Evolutionary conservation across 495 filamentous ascomycete species (phyloP).

Genomic region (Pyrenula massariospora): DNA sequence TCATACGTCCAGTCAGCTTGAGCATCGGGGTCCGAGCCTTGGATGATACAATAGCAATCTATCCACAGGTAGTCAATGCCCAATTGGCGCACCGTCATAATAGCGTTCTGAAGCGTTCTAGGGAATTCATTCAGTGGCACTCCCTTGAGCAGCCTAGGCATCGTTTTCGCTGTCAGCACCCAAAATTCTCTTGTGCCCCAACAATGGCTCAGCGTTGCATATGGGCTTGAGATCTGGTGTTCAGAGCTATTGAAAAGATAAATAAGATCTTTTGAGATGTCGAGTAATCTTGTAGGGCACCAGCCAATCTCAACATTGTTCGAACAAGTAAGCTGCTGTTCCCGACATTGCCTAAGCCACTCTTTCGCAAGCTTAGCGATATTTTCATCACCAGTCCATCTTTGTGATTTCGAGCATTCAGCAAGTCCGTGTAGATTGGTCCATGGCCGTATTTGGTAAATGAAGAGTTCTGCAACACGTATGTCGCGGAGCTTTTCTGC

Average conservation of each 20-base stretch:
- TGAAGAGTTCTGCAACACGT: neutral
- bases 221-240: neutral
- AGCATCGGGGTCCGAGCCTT: neutral
- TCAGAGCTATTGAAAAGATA: neutral
- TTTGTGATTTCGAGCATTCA: neutral
- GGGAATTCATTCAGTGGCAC: neutral
- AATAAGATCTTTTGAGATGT: neutral
- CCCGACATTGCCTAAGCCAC: neutral
- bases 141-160: neutral
- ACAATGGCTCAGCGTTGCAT: conserved; percentile 1
- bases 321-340: neutral
- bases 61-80: conserved; percentile 6
- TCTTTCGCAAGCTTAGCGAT: neutral
- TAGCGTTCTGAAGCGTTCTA: neutral
- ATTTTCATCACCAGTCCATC: neutral
- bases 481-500: neutral
- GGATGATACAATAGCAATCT: conserved; percentile 7
- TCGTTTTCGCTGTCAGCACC: neutral
- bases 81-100: neutral
- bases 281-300: neutral
- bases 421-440: neutral
- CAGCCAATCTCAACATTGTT: neutral
- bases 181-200: conserved; percentile 1
- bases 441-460: neutral
- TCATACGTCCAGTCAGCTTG: conserved; percentile 7